Conservation (phyloP, 306 rosid genomes). For the Calophaca sinica region DNA sequence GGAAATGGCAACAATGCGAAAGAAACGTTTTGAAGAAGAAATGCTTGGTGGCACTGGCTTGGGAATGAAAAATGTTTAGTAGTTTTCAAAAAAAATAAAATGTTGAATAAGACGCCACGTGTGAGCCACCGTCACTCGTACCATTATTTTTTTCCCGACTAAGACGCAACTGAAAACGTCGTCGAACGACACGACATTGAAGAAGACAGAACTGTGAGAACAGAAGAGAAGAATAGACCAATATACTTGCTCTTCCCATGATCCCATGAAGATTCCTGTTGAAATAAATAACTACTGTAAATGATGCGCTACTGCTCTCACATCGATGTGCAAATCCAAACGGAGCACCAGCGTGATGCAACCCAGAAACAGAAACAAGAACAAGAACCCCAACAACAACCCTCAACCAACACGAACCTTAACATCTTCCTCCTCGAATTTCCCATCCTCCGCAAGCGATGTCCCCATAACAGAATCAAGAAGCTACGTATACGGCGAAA, state of each 20-base stretch:
- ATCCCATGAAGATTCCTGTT: not conserved
- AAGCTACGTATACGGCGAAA: slow-evolving; percentile 35
- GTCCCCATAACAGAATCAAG: slow-evolving; percentile 48
- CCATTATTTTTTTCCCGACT: not conserved
- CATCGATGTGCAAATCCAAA: slow-evolving; percentile 74
- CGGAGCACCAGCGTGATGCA: slow-evolving; percentile 61
- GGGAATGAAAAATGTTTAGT: not conserved
- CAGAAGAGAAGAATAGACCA: not conserved
- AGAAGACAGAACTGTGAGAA: not conserved
- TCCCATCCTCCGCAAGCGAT: slow-evolving; percentile 20
- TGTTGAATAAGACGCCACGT: not conserved
- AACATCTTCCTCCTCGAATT: slow-evolving; percentile 25
- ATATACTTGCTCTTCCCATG: not conserved
- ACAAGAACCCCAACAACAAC: not conserved
- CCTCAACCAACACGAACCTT: not conserved
- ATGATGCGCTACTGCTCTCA: not conserved
- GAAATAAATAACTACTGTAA: not conserved
- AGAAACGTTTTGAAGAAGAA: too few species aligned
- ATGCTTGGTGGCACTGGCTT: too few species aligned
- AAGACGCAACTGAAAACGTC: slow-evolving; percentile 11
- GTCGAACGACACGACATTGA: not conserved
- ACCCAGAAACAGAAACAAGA: slow-evolving; percentile 43
- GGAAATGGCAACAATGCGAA: too few species aligned
- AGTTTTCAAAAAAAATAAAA: too few species aligned
- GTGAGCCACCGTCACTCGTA: not conserved